Conservation (phyloP, 139 green algal species). For the Gonium pectorale region DNA sequence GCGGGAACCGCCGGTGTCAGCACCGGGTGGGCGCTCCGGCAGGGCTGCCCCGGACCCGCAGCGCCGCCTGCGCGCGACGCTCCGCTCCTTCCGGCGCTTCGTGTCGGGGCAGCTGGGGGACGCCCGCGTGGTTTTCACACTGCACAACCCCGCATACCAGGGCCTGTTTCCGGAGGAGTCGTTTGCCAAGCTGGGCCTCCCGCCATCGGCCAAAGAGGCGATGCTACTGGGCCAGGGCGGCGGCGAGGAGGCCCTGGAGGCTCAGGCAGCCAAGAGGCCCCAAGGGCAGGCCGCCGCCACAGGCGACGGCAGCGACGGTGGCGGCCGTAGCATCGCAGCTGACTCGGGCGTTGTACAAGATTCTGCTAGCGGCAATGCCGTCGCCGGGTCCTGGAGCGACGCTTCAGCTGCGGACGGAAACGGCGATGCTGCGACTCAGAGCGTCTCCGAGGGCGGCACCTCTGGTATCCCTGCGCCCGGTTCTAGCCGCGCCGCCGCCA, state of each 20-base stretch:
- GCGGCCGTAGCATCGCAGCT: background rate
- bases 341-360: too few species aligned
- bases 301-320: background rate
- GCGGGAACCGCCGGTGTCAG: too few species aligned
- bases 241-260: background rate
- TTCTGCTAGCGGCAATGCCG: too few species aligned
- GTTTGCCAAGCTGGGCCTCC: slow-evolving; percentile 54
- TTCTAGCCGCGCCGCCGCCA: too few species aligned
- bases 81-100: slow-evolving; percentile 46
- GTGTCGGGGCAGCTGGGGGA: slow-evolving; percentile 37
- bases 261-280: too few species aligned
- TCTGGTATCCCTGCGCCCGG: too few species aligned
- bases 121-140: slow-evolving; percentile 54
- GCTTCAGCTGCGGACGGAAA: too few species aligned
- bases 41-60: background rate
- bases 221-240: slow-evolving; percentile 28
- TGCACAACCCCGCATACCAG: slow-evolving; percentile 75
- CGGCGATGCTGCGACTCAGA: too few species aligned
- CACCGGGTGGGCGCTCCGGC: background rate
- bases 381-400: too few species aligned
- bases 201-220: slow-evolving; percentile 22
- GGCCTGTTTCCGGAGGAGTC: slow-evolving; percentile 50
- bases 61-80: slow-evolving; percentile 8
- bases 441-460: too few species aligned
- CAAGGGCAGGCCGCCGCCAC: background rate